A percentile compares a stretch with the other conserved stretches of the same genome.
phyloP scores from a whole-genome alignment of 345 rosid genomes.

The Syzygium grande region DNA sequence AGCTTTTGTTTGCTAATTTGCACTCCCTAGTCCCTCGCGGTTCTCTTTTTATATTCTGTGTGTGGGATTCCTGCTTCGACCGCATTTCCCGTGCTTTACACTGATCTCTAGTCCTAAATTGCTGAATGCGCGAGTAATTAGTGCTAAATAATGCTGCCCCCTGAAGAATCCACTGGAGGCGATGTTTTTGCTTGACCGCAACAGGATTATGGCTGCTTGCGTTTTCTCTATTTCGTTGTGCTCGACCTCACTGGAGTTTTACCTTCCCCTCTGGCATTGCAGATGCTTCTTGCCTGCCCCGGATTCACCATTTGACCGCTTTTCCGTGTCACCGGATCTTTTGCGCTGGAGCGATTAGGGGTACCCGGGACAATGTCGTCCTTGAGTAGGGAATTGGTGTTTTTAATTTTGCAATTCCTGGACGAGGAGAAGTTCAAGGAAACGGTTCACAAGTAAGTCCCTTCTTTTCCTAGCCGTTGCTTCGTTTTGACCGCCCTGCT shows the following conservation, averaged over 20 bases:
- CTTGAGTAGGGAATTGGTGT: conserved; percentile 75
- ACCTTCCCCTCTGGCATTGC: not conserved
- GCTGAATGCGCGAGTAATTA: not conserved
- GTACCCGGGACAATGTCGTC: conserved; percentile 38
- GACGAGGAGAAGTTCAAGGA: conserved; percentile 82
- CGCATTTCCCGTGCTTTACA: not conserved
- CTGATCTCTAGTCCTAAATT: not conserved
- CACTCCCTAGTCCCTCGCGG: not conserved
- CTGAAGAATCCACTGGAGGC: not conserved
- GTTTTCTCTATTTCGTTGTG: not conserved
- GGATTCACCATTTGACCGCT: not conserved
- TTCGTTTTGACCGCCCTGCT: not conserved
- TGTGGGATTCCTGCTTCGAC: not conserved
- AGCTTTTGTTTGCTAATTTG: not conserved
- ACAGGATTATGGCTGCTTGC: not conserved
- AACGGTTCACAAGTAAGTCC: conserved; percentile 57
- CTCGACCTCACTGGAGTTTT: not conserved
- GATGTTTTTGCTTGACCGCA: no score
- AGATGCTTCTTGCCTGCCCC: not conserved
- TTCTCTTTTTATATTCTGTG: not conserved
- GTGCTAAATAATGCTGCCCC: not conserved
- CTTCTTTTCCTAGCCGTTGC: not conserved
- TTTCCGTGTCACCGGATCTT: not conserved
- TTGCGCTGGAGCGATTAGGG: not conserved
- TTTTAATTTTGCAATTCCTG: conserved; percentile 77